Conservation (phyloP, 768 basidiomycete species). For the Hygrophorus russula region DNA sequence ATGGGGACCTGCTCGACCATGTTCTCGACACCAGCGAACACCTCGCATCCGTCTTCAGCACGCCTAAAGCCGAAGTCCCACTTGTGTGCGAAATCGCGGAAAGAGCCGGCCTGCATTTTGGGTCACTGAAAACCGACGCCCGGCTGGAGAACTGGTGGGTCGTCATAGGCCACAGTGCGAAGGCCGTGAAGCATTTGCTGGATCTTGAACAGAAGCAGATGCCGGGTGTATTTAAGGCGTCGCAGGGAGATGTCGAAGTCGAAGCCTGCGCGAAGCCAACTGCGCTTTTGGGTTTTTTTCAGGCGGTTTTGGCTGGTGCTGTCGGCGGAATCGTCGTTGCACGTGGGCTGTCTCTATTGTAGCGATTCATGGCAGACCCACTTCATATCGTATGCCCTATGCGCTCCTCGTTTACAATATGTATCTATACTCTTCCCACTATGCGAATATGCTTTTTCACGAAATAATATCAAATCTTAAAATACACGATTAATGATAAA, state of each 20-base stretch:
- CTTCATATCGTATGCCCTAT: not conserved
- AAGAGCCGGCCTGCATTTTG: slow-evolving; percentile 17
- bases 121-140: slow-evolving; percentile 12
- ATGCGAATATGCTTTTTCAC: not conserved
- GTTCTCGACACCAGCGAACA: slow-evolving; percentile 9
- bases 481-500: too few relatives aligned
- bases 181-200: slow-evolving; percentile 17
- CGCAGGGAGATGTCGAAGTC: not conserved
- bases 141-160: slow-evolving; percentile 19
- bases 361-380: slow-evolving; percentile 3
- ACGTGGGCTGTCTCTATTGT: slow-evolving; percentile 3
- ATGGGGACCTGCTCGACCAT: slow-evolving; percentile 1
- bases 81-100: slow-evolving; percentile 16
- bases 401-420: not conserved
- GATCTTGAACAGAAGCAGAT: slow-evolving; percentile 14
- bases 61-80: slow-evolving; percentile 15
- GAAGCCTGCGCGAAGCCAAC: too few relatives aligned
- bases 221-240: slow-evolving; percentile 10
- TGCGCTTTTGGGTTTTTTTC: slow-evolving; percentile 3
- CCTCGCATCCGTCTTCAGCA: slow-evolving; percentile 19
- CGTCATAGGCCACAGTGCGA: slow-evolving; percentile 18
- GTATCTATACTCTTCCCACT: not conserved
- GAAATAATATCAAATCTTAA: too few relatives aligned
- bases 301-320: slow-evolving; percentile 1
- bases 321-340: slow-evolving; percentile 5